Base-by-base conservation (phyloP, 148 eudicot genomes). In the Chenopodium suecicum region DNA sequence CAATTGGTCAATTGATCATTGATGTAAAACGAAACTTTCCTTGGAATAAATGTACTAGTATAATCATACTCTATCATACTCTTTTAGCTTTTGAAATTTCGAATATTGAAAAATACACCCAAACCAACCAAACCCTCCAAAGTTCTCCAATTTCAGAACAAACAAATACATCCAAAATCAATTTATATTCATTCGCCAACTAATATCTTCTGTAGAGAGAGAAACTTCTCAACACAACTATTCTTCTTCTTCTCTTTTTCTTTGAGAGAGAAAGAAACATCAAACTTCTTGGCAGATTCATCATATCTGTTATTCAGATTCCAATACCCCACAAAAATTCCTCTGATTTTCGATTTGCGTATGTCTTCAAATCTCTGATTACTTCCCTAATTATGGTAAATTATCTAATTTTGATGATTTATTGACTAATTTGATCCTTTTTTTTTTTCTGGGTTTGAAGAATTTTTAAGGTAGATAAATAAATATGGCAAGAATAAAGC, bases 401-500 rank as follows among this genome's bases (percentile, higher is more conserved):
- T 1, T 46, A 25, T 17, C 23, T 58, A 4, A 81, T 3, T 50
- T 10, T 29, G 20, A 1, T 17, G 34, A 7, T 20, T 47, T 47
- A 41, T 47, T 47, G 27, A 19, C 74, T 52, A n/a, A 16, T 34
- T 37, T 50, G 48, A 20, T 58, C 58, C 13, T 68, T 50, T 27
- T 44, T 14, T 27, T 31, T 20, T 56, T 48, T 4, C 27, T 76
- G 47, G 80, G 78, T 54, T 74, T 23, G 54, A 23, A 12, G 25
- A 32, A 41, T 6, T 13, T 50, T 52, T 10, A 74, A 37, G 70
- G 66, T 62, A 80, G 60, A 56, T 56, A 17, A 17, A 14, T 2
- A 20, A 1, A 47, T 79, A 96, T 96, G 99, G 98, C 92, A 75
- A 91, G 89, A 82, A 94, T 96, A 77, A 94, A 96, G 90, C 99